phyloP scores from a whole-genome alignment of 2,329 filamentous ascomycete species.

The Aureobasidium sp. region DNA sequence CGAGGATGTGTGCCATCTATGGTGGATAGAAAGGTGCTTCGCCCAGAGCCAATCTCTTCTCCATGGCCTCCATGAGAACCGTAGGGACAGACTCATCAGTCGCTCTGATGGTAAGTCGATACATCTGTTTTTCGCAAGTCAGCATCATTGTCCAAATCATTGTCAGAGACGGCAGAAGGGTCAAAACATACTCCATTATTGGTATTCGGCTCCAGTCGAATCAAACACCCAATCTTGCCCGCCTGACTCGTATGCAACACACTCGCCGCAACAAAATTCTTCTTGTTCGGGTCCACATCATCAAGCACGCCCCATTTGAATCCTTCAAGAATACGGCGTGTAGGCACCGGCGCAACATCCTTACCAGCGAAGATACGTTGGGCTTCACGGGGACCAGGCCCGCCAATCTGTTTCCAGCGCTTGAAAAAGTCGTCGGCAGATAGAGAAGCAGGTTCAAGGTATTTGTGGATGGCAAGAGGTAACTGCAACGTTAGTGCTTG shows the following conservation, averaged over 20 bases:
- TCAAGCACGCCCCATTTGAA: slow-evolving; percentile 85
- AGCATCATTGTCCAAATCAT: not conserved
- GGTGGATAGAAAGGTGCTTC: slow-evolving; percentile 13
- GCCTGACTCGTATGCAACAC: slow-evolving; percentile 69
- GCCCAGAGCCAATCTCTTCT: slow-evolving; percentile 57
- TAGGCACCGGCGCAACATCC: slow-evolving; percentile 62
- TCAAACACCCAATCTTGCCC: slow-evolving; percentile 88
- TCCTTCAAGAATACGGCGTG: slow-evolving; percentile 65
- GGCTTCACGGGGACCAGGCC: slow-evolving; percentile 66
- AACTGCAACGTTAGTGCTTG: slow-evolving; percentile 89
- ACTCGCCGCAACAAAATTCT: slow-evolving; percentile 88
- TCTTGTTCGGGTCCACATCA: slow-evolving; percentile 81
- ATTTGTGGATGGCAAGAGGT: slow-evolving; percentile 84
- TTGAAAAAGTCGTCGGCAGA: slow-evolving; percentile 95
- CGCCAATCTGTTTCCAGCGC: slow-evolving; percentile 97
- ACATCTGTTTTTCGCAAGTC: slow-evolving; percentile 57
- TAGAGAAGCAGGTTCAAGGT: slow-evolving; percentile 87
- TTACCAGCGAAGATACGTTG: slow-evolving; percentile 71
- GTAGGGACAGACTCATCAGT: slow-evolving; percentile 84
- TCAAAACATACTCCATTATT: slow-evolving; percentile 64
- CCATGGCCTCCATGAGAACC: slow-evolving; percentile 76
- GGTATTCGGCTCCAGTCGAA: slow-evolving; percentile 92
- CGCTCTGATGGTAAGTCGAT: slow-evolving; percentile 84
- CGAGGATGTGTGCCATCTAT: not conserved
- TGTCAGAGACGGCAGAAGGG: not conserved